phyloP scores from a whole-genome alignment of 441 rosid species.

The Erysimum cheiri region DNA sequence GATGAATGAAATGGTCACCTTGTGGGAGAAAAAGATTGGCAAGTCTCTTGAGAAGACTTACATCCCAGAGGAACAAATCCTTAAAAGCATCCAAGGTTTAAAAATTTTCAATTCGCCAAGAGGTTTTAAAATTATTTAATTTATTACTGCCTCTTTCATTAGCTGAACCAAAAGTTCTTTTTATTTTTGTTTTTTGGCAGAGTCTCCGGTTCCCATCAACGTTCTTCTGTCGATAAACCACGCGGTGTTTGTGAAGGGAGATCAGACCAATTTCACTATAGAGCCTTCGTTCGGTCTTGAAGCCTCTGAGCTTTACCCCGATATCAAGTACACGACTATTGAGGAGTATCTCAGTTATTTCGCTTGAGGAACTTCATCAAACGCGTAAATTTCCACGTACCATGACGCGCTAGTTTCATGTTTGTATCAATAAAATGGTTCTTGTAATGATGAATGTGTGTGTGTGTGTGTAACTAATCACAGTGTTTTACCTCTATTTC shows the following conservation, averaged over 20 bases:
- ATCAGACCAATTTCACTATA: conserved; percentile 52
- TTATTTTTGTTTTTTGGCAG: conserved; percentile 36
- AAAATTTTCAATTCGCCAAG: background rate
- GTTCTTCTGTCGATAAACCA: conserved; percentile 42
- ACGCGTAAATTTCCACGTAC: background rate
- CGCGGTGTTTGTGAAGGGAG: conserved; percentile 59
- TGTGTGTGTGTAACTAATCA: background rate
- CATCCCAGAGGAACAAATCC: conserved; percentile 55
- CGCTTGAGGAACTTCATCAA: conserved; percentile 1
- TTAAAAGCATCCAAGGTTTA: conserved; percentile 58
- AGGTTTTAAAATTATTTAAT: background rate
- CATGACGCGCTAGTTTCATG: background rate
- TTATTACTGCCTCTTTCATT: background rate
- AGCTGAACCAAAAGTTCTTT: background rate
- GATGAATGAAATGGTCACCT: conserved; percentile 57
- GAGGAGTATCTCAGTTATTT: conserved; percentile 53
- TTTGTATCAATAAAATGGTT: background rate
- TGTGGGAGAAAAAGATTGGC: conserved; percentile 72
- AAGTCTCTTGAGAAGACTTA: conserved; percentile 56
- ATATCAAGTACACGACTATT: conserved; percentile 54
- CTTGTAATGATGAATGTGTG: background rate
- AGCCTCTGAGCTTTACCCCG: conserved; percentile 60
- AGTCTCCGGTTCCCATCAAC: conserved; percentile 48
- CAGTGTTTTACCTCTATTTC: conserved; percentile 4
- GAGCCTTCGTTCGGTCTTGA: conserved; percentile 57